These are phyloP conservation scores for Hevea brasiliensis DNA, from an alignment of 345 rosid species.

Conservation along the genomic window DNA sequence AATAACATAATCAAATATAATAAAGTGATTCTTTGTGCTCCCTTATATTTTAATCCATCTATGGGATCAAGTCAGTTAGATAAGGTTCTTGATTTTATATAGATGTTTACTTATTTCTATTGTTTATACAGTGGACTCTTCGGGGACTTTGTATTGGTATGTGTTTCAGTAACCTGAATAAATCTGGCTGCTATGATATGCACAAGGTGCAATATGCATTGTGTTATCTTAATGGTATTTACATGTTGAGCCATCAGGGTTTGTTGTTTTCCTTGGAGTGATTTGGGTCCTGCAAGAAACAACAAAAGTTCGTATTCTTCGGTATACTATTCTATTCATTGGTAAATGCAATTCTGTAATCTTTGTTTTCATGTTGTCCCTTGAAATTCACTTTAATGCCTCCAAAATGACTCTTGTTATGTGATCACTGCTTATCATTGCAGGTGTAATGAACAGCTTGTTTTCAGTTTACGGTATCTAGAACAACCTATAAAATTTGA, in stretches of 20 bases:
- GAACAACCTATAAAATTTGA: neutral
- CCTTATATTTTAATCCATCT: neutral
- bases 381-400: neutral
- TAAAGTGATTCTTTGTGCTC: neutral
- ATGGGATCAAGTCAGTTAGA: neutral
- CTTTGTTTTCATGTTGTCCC: neutral
- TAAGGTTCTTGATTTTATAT: neutral
- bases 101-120: conserved; percentile 17
- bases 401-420: neutral
- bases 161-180: conserved; percentile 13
- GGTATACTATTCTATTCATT: conserved; percentile 24
- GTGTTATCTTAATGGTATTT: neutral
- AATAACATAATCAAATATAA: too few relatives aligned
- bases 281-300: conserved; percentile 30
- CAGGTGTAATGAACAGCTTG: conserved; percentile 28
- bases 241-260: conserved; percentile 19
- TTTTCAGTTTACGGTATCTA: conserved; percentile 25
- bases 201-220: neutral
- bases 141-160: conserved; percentile 29
- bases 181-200: conserved; percentile 5
- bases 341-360: conserved; percentile 16
- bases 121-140: conserved; percentile 29
- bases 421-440: neutral
- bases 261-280: conserved; percentile 26
- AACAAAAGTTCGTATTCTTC: conserved; percentile 21